Conservation (phyloP, 2,329 filamentous ascomycete species). For the Alternaria brassicicola region DNA sequence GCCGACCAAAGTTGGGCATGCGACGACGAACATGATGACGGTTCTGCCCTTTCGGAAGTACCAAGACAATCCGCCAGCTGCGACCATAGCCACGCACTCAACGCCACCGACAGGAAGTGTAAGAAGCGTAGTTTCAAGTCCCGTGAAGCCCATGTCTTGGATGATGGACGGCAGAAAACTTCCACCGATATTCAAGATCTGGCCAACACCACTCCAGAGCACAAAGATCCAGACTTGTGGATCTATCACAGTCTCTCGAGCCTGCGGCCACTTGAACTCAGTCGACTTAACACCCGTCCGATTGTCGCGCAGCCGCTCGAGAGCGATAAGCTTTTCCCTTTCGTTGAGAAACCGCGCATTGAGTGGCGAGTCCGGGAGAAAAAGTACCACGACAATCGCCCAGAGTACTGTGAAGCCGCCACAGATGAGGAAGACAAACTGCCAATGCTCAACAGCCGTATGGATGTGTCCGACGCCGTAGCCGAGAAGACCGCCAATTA, state of each 20-base stretch:
- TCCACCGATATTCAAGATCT: too few relatives aligned
- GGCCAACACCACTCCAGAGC: too few relatives aligned
- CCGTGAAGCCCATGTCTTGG: too few relatives aligned
- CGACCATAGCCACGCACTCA: too few relatives aligned
- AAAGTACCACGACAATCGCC: constrained; percentile 56
- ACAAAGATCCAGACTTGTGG: constrained; percentile 69
- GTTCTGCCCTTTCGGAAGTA: too few relatives aligned
- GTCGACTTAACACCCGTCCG: constrained; percentile 51
- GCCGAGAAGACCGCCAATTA: constrained; percentile 61
- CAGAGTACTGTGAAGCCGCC: constrained; percentile 58
- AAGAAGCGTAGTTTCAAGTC: too few relatives aligned
- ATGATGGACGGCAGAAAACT: too few relatives aligned
- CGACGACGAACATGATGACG: too few relatives aligned
- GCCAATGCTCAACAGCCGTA: constrained; percentile 47
- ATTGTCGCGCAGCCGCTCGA: constrained; percentile 59
- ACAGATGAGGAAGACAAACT: constrained; percentile 48
- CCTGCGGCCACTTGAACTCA: constrained; percentile 60
- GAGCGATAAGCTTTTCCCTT: constrained; percentile 63
- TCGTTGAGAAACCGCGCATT: constrained; percentile 63
- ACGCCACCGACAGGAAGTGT: too few relatives aligned
- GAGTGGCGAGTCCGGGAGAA: constrained; percentile 70
- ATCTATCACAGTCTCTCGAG: constrained; percentile 62
- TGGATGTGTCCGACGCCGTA: constrained; percentile 66
- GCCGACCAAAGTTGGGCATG: too few relatives aligned
- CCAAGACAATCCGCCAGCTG: too few relatives aligned